Evolutionary conservation across 1,284 basidiomycete genomes (phyloP).

Genomic region (Puccinia polysora): DNA sequence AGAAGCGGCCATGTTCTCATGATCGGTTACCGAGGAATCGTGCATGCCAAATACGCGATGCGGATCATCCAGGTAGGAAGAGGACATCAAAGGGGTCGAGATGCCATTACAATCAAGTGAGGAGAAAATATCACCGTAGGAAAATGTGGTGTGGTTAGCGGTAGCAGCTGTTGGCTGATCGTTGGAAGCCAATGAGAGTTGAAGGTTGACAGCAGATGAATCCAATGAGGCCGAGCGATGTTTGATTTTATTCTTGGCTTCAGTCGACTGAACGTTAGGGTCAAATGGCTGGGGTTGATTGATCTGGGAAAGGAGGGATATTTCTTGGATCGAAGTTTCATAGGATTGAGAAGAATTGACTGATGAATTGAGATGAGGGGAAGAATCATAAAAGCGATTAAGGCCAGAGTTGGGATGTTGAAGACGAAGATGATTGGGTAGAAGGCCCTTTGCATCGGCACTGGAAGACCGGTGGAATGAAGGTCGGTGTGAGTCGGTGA

Average conservation of each 20-base stretch:
- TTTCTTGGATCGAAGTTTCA: background rate
- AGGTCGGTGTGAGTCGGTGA: background rate
- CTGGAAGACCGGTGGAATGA: background rate
- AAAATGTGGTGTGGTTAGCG: background rate
- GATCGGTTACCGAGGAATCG: constrained; percentile 17
- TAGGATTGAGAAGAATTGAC: background rate
- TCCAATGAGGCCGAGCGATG: background rate
- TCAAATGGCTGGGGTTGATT: background rate
- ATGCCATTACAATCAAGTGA: constrained; percentile 2
- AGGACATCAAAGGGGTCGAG: too few species aligned
- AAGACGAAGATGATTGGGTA: background rate
- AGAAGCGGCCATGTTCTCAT: too few species aligned
- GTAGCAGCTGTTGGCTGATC: background rate
- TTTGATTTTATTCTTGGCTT: background rate
- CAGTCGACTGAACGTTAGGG: background rate
- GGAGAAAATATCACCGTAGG: constrained; percentile 18
- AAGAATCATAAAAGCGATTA: constrained; percentile 24
- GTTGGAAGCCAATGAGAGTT: too few species aligned
- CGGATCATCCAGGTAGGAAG: background rate
- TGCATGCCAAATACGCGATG: constrained; percentile 9
- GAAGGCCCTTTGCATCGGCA: constrained; percentile 8
- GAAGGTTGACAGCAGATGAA: constrained; percentile 7
- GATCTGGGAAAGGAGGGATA: background rate
- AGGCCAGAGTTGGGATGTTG: background rate
- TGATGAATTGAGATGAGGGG: constrained; percentile 16